Percentiles rank a stretch among this genome's conserved stretches.
Conservation (phyloP, 768 basidiomycete species). For the Baorangia bicolor region DNA sequence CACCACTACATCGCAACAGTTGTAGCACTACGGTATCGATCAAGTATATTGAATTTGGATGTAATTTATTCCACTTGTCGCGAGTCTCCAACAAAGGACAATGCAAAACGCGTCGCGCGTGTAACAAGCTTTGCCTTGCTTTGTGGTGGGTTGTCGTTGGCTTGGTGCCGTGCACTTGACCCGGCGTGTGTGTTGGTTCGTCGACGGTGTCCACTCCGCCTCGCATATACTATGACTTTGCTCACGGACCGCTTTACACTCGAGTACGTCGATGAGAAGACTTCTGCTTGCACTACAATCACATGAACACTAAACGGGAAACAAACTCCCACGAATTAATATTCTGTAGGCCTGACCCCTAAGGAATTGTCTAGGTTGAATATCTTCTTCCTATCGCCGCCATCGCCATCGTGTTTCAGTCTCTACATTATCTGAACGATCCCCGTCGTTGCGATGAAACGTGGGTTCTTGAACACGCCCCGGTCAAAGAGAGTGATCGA, state of each 20-base stretch:
- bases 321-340: too few relatives aligned
- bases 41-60: slow-evolving; percentile 9
- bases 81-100: not conserved
- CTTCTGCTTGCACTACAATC: too few relatives aligned
- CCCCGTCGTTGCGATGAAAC: slow-evolving; percentile 17
- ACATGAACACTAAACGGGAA: too few relatives aligned
- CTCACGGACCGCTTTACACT: too few relatives aligned
- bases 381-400: not conserved
- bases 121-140: not conserved
- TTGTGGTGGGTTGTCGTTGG: too few relatives aligned
- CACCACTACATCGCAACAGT: slow-evolving; percentile 5
- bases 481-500: slow-evolving; percentile 12
- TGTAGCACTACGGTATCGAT: slow-evolving; percentile 23
- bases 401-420: not conserved
- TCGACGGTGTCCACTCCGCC: too few relatives aligned
- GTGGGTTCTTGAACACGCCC: slow-evolving; percentile 17
- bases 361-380: too few relatives aligned
- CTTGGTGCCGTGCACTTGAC: too few relatives aligned
- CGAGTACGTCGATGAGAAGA: too few relatives aligned
- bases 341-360: too few relatives aligned
- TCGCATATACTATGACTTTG: too few relatives aligned
- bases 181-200: too few relatives aligned
- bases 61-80: slow-evolving; percentile 13
- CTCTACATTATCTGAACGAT: not conserved
- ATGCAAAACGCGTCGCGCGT: not conserved